These are phyloP conservation scores for Raphanus raphanistrum DNA, from an alignment of 345 rosid genomes.

Conservation along the genomic window DNA sequence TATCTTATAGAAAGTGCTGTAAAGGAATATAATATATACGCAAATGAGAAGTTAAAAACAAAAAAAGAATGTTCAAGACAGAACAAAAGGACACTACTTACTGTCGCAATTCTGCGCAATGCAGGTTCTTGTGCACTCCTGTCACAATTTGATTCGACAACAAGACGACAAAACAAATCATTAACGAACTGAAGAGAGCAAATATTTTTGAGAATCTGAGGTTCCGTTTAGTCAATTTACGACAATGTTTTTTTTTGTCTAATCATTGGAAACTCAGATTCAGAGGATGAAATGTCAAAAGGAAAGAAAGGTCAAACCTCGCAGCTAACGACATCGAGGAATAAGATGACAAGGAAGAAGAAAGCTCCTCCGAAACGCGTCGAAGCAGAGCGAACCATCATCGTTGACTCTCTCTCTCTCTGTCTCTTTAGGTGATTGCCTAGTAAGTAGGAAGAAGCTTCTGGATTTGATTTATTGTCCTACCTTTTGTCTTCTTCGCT, in stretches of 20 bases:
- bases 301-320: conserved; percentile 21
- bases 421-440: not conserved
- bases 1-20: conserved; percentile 55
- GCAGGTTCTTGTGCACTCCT: conserved; percentile 77
- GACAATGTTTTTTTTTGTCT: conserved; percentile 6
- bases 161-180: not conserved
- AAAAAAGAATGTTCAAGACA: not conserved
- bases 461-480: not conserved
- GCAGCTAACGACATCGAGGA: conserved; percentile 41
- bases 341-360: conserved; percentile 38
- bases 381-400: conserved; percentile 7
- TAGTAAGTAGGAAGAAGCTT: not conserved
- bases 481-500: conserved; percentile 33
- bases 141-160: conserved; percentile 1
- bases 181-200: not conserved
- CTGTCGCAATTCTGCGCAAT: conserved; percentile 72
- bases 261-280: conserved; percentile 6
- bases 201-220: not conserved
- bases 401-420: conserved; percentile 11
- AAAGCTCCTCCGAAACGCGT: conserved; percentile 36
- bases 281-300: not conserved
- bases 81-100: conserved; percentile 28
- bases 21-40: not conserved
- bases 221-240: not conserved
- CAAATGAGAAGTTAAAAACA: not conserved